Evolutionary conservation across 805 yeast genomes (phyloP), one percentile per base, ranked within the genome.

Genomic region (Candida rishiriensis): DNA sequence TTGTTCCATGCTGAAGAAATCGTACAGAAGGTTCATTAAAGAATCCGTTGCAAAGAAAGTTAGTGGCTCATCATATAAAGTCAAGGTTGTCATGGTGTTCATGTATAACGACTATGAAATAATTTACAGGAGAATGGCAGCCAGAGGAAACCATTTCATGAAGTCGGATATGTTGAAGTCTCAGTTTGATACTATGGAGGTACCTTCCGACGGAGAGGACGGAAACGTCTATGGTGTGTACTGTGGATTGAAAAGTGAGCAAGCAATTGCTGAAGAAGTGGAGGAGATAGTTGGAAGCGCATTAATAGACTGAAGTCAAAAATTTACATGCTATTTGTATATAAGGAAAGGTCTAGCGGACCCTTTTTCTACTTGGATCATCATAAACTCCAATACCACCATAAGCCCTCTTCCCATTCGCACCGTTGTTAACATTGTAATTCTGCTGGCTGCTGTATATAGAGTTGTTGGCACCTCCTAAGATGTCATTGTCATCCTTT

Each of bases 91-190:
- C 34, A 83, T 85, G 62, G 70, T 89, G 29, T 83, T 90, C 57
- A 63, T 91, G 38, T 75, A 78, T 54, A 83, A 89, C 10, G 68
- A 79, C 9, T 75, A 70, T 52, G 83, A 81, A 9, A 84, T 75
- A 50, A 73, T 90, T 37, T 49, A 76, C 13, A 58, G 66, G 30
- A 73, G 98, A 41, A 85, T 89, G 43, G 66, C 66, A 6, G 57
- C 63, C n/a, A 72, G 99, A 52, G 61, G 76, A 53, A 78, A 79
- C 39, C 99, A 93, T 60, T 93, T 75, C 61, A 89, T 93, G 96
- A 90, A 90, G 60, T 74, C 83, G 4, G 76, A 79, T 48, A 88
- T 90, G 97, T 79, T 89, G 41, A 73, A 78, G 47, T 80, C 89
- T 16, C 97, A 90, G 61, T 83, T 81, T 51, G 79, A 71, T 12